phyloP scores from a whole-genome alignment of 2,329 filamentous ascomycete genomes.

The Fusarium coicis region DNA sequence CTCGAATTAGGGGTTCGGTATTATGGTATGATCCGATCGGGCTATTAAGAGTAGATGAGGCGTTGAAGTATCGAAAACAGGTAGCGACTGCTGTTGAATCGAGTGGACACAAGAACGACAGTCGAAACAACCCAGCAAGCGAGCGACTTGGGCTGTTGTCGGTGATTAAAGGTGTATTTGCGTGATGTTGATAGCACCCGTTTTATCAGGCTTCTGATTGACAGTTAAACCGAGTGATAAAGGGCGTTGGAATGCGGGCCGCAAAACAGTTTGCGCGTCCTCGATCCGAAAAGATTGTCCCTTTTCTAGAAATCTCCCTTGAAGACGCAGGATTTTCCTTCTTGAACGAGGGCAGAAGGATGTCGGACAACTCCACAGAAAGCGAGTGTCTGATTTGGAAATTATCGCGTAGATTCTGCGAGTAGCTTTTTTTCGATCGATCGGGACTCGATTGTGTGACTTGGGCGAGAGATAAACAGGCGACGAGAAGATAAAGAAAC shows the following conservation, averaged over 20 bases:
- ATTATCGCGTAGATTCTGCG: conserved; percentile 11
- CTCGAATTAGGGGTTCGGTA: conserved; percentile 11
- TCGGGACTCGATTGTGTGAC: conserved; percentile 31
- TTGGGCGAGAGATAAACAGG: conserved; percentile 15
- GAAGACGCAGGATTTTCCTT: conserved; percentile 1
- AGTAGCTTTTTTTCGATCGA: conserved; percentile 20
- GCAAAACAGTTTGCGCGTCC: conserved; percentile 35
- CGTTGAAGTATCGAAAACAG: neutral
- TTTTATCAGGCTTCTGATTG: conserved; percentile 28
- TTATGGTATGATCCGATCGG: conserved; percentile 7
- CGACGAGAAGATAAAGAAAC: conserved; percentile 5
- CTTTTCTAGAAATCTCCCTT: conserved; percentile 5
- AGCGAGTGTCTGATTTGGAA: neutral
- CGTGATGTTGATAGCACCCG: neutral
- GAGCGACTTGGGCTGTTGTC: conserved; percentile 29
- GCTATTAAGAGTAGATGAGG: conserved; percentile 20
- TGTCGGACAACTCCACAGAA: neutral
- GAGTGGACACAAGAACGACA: conserved; percentile 5
- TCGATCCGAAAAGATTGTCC: neutral
- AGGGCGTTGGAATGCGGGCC: conserved; percentile 36
- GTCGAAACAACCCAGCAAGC: conserved; percentile 29
- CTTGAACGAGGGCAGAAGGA: conserved; percentile 19
- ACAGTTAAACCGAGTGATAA: neutral
- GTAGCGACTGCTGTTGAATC: conserved; percentile 23
- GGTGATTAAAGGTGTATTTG: conserved; percentile 5